Conservation (phyloP, 2,329 filamentous ascomycete species). For the Alternaria longipes region DNA sequence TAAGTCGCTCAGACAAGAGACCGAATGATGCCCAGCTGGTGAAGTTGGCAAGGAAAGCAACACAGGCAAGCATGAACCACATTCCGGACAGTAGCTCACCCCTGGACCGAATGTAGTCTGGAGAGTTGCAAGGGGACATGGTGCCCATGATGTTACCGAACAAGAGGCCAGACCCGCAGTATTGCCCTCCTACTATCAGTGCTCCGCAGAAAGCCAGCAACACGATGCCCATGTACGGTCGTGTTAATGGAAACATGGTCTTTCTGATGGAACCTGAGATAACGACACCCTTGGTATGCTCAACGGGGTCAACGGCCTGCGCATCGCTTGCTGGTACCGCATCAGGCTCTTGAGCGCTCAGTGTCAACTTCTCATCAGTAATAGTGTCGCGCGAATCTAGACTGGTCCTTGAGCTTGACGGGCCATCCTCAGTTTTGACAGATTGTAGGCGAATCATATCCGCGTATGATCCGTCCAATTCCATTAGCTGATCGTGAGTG, state of each 20-base stretch:
- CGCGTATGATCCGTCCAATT: conserved; percentile 55
- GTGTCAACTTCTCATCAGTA: conserved; percentile 30
- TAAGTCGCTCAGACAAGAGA: conserved; percentile 68
- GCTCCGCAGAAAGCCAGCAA: conserved; percentile 61
- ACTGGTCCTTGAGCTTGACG: conserved; percentile 32
- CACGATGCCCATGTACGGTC: conserved; percentile 58
- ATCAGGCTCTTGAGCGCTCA: conserved; percentile 20
- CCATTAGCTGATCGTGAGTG: conserved; percentile 46
- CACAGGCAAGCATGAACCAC: conserved; percentile 68
- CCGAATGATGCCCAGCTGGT: conserved; percentile 68
- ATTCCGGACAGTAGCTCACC: conserved; percentile 66
- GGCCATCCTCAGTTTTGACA: conserved; percentile 53
- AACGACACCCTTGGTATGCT: conserved; percentile 28
- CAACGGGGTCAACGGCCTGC: conserved; percentile 13
- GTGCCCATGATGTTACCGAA: conserved; percentile 69
- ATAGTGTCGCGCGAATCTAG: conserved; percentile 32
- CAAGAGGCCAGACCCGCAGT: conserved; percentile 66
- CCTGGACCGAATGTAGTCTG: conserved; percentile 58
- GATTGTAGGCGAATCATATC: conserved; percentile 61
- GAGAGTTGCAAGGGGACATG: conserved; percentile 63
- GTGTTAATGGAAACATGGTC: conserved; percentile 51
- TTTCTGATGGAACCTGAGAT: conserved; percentile 37
- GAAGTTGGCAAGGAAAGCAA: conserved; percentile 70
- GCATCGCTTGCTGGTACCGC: not conserved
- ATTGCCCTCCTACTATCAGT: conserved; percentile 65